A percentile compares a stretch with the other conserved stretches of the same genome.
Conservation (phyloP, 1,139 yeast species). For the Schizosaccharomyces versatilis region DNA sequence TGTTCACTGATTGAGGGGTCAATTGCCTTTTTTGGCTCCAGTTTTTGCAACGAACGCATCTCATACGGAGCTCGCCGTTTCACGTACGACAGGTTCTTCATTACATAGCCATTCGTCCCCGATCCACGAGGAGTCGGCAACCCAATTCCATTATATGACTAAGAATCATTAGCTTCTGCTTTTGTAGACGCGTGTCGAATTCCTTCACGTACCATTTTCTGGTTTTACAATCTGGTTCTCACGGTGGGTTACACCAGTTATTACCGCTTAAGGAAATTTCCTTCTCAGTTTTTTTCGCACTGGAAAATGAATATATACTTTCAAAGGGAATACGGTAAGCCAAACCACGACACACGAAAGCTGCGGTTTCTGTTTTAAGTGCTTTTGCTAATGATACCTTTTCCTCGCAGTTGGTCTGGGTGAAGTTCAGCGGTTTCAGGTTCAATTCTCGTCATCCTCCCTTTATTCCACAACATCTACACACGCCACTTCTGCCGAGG, state of each 20-base stretch:
- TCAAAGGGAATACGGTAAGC: slow-evolving; percentile 1
- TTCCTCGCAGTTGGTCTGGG: neutral
- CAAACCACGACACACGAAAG: neutral
- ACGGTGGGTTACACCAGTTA: too few relatives aligned
- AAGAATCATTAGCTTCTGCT: neutral
- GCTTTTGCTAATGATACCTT: neutral
- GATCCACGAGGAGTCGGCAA: slow-evolving; percentile 1
- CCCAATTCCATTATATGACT: slow-evolving; percentile 1
- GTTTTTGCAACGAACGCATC: neutral
- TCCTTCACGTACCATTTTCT: too few relatives aligned
- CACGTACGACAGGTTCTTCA: neutral
- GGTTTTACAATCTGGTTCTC: too few relatives aligned
- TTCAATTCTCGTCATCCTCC: neutral
- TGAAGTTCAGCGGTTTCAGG: neutral
- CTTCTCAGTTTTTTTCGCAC: neutral
- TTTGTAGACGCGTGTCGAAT: neutral
- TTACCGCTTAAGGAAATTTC: neutral
- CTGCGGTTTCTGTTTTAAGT: neutral
- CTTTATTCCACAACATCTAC: too few relatives aligned
- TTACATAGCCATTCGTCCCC: slow-evolving; percentile 1
- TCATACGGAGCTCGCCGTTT: neutral
- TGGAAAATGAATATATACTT: neutral
- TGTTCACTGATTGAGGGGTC: neutral
- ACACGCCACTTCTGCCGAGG: too few relatives aligned
- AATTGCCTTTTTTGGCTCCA: neutral